Base-by-base conservation (phyloP, 805 yeast species). In the Teunomyces kruisii region DNA sequence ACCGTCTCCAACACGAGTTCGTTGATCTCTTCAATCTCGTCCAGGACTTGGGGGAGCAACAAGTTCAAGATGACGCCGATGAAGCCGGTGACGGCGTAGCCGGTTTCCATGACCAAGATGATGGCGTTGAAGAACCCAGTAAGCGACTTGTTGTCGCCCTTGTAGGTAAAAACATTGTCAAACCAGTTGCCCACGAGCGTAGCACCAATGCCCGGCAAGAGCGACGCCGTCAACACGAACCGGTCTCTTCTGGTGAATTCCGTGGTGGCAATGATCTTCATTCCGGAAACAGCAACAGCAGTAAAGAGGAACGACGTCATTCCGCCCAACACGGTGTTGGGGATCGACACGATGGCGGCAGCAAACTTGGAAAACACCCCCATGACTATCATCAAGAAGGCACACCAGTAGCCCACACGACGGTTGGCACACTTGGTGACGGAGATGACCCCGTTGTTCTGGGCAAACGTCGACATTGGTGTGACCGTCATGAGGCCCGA, bases 401-500 rank as follows among this genome's bases (percentile, higher is more conserved):
- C 84, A 68, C 87, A 80, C 80, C 88, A 85, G 64, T 81, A 83
- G 32, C 94, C 97, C 17, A 80, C 88, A 40, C 77, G 73, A 69
- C 95, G 79, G 57, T 88, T 83, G 39, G 96, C 97, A 69, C 96
- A 89, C 64, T 88, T 88, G 40, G 97, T 91, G 63, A 91, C 76
- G 33, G 96, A 84, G 53, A 90, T 89, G 47, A 90, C 96, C 74
- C 97, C 97, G 63, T 91, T 91, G 69, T 91, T 91, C 68, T 90
- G 97, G 10, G 97, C 96, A 72, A 91, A 91, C 0, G 94, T 85
- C 9, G 95, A 83, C 81, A 89, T 75, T 46, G 97, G 96, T n/a
- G 96, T 86, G 44, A 86, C 70, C 15, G 96, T 89, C 77, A 81
- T 78, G 37, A 90, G 72, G 35, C 90, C 89, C 12, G 94, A 84